These are phyloP conservation scores for Amphichorda felina DNA, from an alignment of 2,329 filamentous ascomycete genomes.

Conservation along the genomic window DNA sequence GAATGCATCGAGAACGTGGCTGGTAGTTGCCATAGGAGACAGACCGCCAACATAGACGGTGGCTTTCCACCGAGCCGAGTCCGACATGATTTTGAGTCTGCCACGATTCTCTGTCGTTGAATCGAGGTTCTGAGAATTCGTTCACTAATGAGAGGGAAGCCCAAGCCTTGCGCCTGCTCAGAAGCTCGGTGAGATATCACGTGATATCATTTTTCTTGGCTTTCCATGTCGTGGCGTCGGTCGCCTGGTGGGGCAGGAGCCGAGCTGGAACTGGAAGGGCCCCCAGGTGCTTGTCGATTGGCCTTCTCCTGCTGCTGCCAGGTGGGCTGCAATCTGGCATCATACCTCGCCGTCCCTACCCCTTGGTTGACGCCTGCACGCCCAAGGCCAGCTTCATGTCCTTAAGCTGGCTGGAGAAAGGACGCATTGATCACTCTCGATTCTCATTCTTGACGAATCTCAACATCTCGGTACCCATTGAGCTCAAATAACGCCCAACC, in stretches of 20 bases:
- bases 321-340: slow-evolving; percentile 33
- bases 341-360: slow-evolving; percentile 15
- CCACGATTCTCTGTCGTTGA: too few species aligned
- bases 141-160: neutral
- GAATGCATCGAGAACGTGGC: slow-evolving; percentile 79
- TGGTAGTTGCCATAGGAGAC: slow-evolving; percentile 61
- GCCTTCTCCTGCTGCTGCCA: slow-evolving; percentile 16
- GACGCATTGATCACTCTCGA: slow-evolving; percentile 9
- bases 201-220: slow-evolving; percentile 1
- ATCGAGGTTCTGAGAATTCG: neutral
- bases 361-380: slow-evolving; percentile 7
- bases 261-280: neutral
- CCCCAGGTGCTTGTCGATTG: slow-evolving; percentile 10
- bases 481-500: slow-evolving; percentile 1
- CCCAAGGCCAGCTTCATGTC: slow-evolving; percentile 8
- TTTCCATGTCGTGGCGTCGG: too few species aligned
- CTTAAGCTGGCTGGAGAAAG: slow-evolving; percentile 17
- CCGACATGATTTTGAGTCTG: too few species aligned
- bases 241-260: neutral
- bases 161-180: too few species aligned
- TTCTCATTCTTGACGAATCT: slow-evolving; percentile 1
- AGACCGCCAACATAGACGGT: slow-evolving; percentile 91
- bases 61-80: slow-evolving; percentile 72
- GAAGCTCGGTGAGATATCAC: neutral
- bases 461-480: neutral